Base-by-base conservation (phyloP, 768 basidiomycete species). In the Gelatoporia subvermispora region DNA sequence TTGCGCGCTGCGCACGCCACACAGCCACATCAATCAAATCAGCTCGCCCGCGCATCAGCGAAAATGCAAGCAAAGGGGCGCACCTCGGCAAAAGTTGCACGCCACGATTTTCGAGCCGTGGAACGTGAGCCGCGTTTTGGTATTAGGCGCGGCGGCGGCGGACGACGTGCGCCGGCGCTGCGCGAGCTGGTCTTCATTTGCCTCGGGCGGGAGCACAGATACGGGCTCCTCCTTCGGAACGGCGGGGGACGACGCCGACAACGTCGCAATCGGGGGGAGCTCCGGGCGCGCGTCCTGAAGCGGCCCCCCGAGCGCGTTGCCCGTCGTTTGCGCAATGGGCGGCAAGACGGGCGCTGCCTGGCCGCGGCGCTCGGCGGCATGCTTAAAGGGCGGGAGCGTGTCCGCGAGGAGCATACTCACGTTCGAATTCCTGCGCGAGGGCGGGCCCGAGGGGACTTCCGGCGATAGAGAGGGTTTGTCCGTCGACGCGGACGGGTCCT, bases 1-100 rank as follows among this genome's bases (percentile, higher is more conserved):
- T 92, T 92, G 51, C 89, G 89, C 31, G 88, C 89, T 90, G 47
- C 28, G 48, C 13, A 52, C 15, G n/a, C n/a, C n/a, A n/a, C n/a
- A n/a, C n/a, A n/a, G n/a, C n/a, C n/a, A 56, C 40, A 41, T 16
- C 37, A n/a, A 46, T 16, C 28, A 38, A n/a, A n/a, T 47, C 41
- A 43, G 34, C 22, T 13, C 16, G 16, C 25, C 43, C 18, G 4
- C 20, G 21, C 16, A 36, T 36, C 23, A 43, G 23, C 10, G n/a
- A 13, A 31, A 7, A 17, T 13, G 20, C 39, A 47, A 44, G 35
- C 47, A 31, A 8, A 28, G 28, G 35, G 43, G 71, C 81, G 48
- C 60, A 90, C 89, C 87, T 72, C 89, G 78, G 67, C 89, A 92
- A 63, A 88, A 88, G 66, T 91, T 89, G 68, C 89, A 92, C 15